Evolutionary conservation across 75 land plant species (phyloP).

Genomic region (Picea glauca): DNA sequence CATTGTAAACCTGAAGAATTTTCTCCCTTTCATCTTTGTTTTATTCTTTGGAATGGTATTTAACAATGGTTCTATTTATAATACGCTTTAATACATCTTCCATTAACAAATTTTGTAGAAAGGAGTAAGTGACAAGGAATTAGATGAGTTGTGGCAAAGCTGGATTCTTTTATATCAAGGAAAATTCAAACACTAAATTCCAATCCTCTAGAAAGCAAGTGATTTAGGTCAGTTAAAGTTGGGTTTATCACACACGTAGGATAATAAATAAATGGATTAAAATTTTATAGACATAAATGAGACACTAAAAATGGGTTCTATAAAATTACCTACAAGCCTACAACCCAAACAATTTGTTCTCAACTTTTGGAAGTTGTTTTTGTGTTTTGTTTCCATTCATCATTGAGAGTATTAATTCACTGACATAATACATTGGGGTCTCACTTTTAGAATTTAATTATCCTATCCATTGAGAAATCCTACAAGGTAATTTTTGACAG

Average conservation of each 20-base stretch:
- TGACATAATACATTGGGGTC: conserved; percentile 74
- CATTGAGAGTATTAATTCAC: not conserved
- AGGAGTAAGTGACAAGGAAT: conserved; percentile 82
- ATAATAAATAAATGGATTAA: not conserved
- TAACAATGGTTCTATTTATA: not conserved
- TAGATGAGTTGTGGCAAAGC: conserved; percentile 65
- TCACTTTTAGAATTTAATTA: conserved; percentile 62
- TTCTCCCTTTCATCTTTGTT: not conserved
- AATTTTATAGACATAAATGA: not conserved
- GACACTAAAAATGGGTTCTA: not conserved
- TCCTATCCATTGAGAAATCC: conserved; percentile 91
- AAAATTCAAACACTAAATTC: conserved; percentile 84
- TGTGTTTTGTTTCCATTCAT: not conserved
- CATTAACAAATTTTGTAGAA: conserved; percentile 40
- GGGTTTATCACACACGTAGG: not conserved
- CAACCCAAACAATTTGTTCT: not conserved
- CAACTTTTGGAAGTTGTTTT: not conserved
- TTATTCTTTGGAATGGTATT: not conserved
- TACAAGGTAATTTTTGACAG: conserved; percentile 95
- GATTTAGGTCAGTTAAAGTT: conserved; percentile 62
- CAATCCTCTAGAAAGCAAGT: conserved; percentile 83
- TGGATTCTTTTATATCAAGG: conserved; percentile 67
- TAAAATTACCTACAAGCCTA: not conserved
- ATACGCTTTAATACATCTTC: not conserved
- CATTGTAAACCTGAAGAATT: not conserved